Evolutionary conservation across 768 basidiomycete genomes (phyloP), one percentile per base, ranked within the genome.

Genomic region (Podaxis carcinomalis): DNA sequence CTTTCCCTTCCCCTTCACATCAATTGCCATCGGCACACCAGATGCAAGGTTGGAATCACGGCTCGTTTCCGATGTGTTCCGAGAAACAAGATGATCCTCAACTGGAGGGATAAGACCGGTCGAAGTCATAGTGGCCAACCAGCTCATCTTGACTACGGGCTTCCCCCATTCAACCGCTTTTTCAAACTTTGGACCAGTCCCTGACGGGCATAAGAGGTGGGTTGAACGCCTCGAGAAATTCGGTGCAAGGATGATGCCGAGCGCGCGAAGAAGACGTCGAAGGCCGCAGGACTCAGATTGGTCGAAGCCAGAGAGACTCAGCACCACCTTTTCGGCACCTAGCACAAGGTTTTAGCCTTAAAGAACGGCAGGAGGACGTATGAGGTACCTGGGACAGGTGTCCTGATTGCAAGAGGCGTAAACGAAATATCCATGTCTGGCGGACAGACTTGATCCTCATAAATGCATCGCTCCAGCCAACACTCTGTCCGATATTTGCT

Each of bases 401-500:
- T 75, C 4, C 73, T 56, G 2, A 88, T 78, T 3, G 66, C 73
- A 14, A 97, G 76, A 1, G 94, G 94, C 3, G 72, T 72, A 66
- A 92, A 93, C 0, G 86, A 83, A 11, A 91, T 69, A 63, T 93
- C 86, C 46, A 89, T 89, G 1, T 86, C 82, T 0, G 83, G 77
- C 16, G 75, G 70, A 67, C 89, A 88, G 54, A 96, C 74, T n/a
- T 82, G 80, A 49, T 91, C 88, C 60, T 88, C 85, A 57, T 83
- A 88, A 13, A 93, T 81, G 66, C 92, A 96, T 47, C 83, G 83
- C 71, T 98, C 95, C 1, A 98, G 78, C 95, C 95, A 98, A 69
- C 92, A 95, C 71, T 97, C 95, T 0, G 95, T 96, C 47, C 94
- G 83, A 67, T 86, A 92, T 65, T 85, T 87, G 2, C 65, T 57